Conservation (phyloP, 345 rosid species). For the Toxicodendron radicans region DNA sequence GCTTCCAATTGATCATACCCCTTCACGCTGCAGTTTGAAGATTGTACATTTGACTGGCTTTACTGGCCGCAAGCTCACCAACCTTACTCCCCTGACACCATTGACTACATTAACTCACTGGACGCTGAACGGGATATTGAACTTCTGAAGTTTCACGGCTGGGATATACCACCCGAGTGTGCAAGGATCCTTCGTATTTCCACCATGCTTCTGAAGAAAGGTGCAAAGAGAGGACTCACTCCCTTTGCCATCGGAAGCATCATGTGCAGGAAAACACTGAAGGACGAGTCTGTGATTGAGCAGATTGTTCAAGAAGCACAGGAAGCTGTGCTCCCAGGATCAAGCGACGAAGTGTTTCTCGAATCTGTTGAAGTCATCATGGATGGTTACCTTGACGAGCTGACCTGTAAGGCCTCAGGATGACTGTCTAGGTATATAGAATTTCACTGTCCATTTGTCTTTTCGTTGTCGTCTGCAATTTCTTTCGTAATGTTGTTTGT, state of each 20-base stretch:
- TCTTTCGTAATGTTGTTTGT: slow-evolving; percentile 8
- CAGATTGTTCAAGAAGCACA: slow-evolving; percentile 62
- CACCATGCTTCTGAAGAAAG: slow-evolving; percentile 86
- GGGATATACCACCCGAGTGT: slow-evolving; percentile 59
- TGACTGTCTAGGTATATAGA: slow-evolving; percentile 15
- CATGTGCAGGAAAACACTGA: slow-evolving; percentile 71
- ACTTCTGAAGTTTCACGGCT: slow-evolving; percentile 64
- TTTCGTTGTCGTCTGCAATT: slow-evolving; percentile 15
- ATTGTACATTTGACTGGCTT: slow-evolving; percentile 93
- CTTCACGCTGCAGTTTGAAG: slow-evolving; percentile 67
- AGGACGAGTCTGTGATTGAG: slow-evolving; percentile 63
- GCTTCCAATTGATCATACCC: not conserved
- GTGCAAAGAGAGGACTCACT: slow-evolving; percentile 62
- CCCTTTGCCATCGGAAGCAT: slow-evolving; percentile 71
- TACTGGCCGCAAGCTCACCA: slow-evolving; percentile 89
- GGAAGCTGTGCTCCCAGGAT: slow-evolving; percentile 45
- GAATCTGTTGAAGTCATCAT: slow-evolving; percentile 50
- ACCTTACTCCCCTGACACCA: slow-evolving; percentile 54
- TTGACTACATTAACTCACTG: slow-evolving; percentile 59
- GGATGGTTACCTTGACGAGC: slow-evolving; percentile 48
- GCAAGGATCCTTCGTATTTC: slow-evolving; percentile 59
- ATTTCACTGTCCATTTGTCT: slow-evolving; percentile 1
- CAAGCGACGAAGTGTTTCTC: slow-evolving; percentile 58
- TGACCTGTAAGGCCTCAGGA: slow-evolving; percentile 11
- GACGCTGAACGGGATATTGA: slow-evolving; percentile 66